A percentile compares a stretch with the other conserved stretches of the same genome.
Conservation (phyloP, 1,284 basidiomycete species). For the Cutaneotrichosporon cyanovorans region DNA sequence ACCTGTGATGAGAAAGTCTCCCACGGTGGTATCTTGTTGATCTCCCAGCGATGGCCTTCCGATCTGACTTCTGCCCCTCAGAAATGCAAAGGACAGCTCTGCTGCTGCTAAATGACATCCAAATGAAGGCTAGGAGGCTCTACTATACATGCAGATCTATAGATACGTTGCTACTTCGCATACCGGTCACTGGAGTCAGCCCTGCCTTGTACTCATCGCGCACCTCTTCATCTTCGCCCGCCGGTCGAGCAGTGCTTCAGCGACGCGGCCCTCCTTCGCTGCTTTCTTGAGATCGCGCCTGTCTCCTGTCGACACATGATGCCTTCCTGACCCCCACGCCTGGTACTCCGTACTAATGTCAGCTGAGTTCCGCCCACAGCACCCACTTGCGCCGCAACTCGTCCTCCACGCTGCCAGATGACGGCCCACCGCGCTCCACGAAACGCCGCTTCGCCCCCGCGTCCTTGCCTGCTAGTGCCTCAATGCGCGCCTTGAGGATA, state of each 20-base stretch:
- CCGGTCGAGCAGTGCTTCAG: conserved; percentile 81
- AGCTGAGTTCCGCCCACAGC: neutral
- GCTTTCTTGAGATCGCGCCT: conserved; percentile 72
- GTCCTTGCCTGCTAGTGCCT: conserved; percentile 1
- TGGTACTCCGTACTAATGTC: conserved; percentile 54
- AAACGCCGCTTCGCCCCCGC: conserved; percentile 49
- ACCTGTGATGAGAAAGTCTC: too few relatives aligned
- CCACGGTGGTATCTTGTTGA: too few relatives aligned
- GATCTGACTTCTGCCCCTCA: too few relatives aligned
- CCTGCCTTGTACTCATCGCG: conserved; percentile 22
- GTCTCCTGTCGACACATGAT: conserved; percentile 51
- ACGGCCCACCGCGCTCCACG: conserved; percentile 51
- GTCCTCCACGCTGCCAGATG: conserved; percentile 46
- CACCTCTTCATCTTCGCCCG: conserved; percentile 87
- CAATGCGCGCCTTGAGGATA: conserved; percentile 65
- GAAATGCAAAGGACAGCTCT: too few relatives aligned
- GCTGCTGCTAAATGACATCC: too few relatives aligned
- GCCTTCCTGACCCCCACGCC: conserved; percentile 76
- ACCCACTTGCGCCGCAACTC: conserved; percentile 47
- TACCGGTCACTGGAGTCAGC: conserved; percentile 5
- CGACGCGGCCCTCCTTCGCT: conserved; percentile 73
- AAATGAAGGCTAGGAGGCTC: too few relatives aligned
- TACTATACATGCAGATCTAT: neutral
- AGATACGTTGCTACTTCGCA: neutral
- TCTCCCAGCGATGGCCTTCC: too few relatives aligned